Conservation (phyloP, 2,329 filamentous ascomycete genomes). For the Fonsecaea erecta region DNA sequence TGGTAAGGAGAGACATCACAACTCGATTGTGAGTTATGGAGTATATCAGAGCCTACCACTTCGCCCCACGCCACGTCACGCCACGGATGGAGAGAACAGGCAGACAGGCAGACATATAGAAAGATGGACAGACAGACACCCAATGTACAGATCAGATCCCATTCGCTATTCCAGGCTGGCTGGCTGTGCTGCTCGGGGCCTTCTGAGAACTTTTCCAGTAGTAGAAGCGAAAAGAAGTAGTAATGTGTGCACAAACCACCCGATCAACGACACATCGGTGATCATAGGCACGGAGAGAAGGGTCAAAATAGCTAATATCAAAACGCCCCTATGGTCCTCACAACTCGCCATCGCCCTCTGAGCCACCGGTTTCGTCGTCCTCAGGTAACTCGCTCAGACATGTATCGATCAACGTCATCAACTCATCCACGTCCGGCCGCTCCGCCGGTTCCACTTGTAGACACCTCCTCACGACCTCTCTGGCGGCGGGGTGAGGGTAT, state of each 20-base stretch:
- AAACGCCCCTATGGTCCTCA: background rate
- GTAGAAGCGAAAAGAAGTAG: background rate
- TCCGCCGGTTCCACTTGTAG: constrained; percentile 85
- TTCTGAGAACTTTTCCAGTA: background rate
- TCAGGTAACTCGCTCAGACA: constrained; percentile 57
- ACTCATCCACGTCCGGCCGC: constrained; percentile 81
- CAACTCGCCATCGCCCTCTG: constrained; percentile 15
- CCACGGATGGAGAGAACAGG: no score
- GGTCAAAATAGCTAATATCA: no score
- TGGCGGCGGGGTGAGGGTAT: constrained; percentile 76
- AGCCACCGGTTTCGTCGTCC: constrained; percentile 27
- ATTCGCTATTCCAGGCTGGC: background rate
- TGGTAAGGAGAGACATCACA: no score
- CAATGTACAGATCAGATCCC: background rate
- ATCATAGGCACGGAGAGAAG: no score
- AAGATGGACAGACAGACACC: no score
- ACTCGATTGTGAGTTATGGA: no score
- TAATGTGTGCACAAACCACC: no score
- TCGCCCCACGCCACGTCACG: no score
- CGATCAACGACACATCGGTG: no score
- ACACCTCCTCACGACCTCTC: constrained; percentile 85
- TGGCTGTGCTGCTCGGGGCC: no score
- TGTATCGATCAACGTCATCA: constrained; percentile 77
- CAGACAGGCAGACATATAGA: background rate
- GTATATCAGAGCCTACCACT: no score